Evolutionary conservation across 1,284 basidiomycete species (phyloP).

Genomic region (Austroboletus rostrupii): DNA sequence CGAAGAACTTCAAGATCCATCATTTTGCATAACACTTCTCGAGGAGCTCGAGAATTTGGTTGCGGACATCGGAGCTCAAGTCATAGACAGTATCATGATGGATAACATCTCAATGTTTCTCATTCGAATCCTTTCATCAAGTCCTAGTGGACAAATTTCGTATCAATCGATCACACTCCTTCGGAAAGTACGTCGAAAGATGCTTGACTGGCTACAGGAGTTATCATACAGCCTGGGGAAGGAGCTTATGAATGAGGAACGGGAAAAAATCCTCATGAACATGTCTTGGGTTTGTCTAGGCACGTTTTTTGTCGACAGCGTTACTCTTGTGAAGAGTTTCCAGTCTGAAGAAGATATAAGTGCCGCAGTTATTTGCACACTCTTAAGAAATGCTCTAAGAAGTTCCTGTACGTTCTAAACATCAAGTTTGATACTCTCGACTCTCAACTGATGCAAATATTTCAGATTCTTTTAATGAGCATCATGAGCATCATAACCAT

Average conservation of each 20-base stretch:
- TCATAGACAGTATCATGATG: conserved; percentile 35
- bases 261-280: background rate
- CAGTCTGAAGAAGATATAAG: conserved; percentile 16
- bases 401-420: background rate
- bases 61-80: conserved; percentile 31
- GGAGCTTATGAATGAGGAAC: background rate
- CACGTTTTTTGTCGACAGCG: background rate
- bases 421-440: no score
- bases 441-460: background rate
- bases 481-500: no score
- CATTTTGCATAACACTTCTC: conserved; percentile 34
- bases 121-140: conserved; percentile 32
- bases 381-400: conserved; percentile 5
- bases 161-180: conserved; percentile 23
- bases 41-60: conserved; percentile 29
- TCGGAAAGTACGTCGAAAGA: conserved; percentile 25
- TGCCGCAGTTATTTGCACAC: conserved; percentile 30
- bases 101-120: conserved; percentile 32
- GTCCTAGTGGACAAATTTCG: conserved; percentile 4
- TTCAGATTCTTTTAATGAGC: no score
- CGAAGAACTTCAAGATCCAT: conserved; percentile 20
- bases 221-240: background rate
- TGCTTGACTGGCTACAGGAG: conserved; percentile 36
- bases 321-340: background rate
- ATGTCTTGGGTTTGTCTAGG: conserved; percentile 33